A percentile compares a stretch with the other conserved stretches of the same genome.
phyloP scores from a whole-genome alignment of 2,329 filamentous ascomycete species.

The Trichoderma simmonsii region DNA sequence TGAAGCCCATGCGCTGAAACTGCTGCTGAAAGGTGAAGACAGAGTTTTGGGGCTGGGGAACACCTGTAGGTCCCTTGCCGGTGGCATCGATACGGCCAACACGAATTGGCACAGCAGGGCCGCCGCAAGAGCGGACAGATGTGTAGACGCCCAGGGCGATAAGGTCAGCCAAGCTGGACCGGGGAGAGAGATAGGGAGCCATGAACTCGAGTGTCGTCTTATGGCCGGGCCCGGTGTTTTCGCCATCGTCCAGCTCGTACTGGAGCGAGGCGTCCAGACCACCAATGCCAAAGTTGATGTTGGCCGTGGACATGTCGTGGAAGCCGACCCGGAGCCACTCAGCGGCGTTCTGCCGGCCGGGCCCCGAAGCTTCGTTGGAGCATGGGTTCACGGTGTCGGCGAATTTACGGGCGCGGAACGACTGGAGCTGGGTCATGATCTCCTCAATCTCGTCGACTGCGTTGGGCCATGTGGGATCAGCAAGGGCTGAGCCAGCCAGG shows the following conservation, averaged over 20 bases:
- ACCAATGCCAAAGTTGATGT: conserved; percentile 45
- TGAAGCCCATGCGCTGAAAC: conserved; percentile 58
- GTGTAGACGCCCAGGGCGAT: conserved; percentile 57
- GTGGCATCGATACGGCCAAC: conserved; percentile 55
- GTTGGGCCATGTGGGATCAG: conserved; percentile 60
- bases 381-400: conserved; percentile 57
- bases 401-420: conserved; percentile 54
- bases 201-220: conserved; percentile 52
- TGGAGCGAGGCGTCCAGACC: conserved; percentile 60
- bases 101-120: conserved; percentile 51
- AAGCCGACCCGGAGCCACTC: conserved; percentile 62
- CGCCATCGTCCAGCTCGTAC: conserved; percentile 53
- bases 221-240: conserved; percentile 57
- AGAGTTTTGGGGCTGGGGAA: conserved; percentile 57
- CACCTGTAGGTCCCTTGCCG: conserved; percentile 43
- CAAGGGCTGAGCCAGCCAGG: conserved; percentile 33
- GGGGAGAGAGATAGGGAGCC: conserved; percentile 49
- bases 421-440: conserved; percentile 58
- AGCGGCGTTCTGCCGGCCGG: conserved; percentile 56
- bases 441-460: conserved; percentile 60
- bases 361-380: conserved; percentile 48
- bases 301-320: conserved; percentile 59
- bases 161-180: conserved; percentile 54
- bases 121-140: conserved; percentile 57
- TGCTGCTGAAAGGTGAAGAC: conserved; percentile 50